These are phyloP conservation scores for Geotrichum restrictum DNA, from an alignment of 1,139 yeast genomes.

Conservation along the genomic window DNA sequence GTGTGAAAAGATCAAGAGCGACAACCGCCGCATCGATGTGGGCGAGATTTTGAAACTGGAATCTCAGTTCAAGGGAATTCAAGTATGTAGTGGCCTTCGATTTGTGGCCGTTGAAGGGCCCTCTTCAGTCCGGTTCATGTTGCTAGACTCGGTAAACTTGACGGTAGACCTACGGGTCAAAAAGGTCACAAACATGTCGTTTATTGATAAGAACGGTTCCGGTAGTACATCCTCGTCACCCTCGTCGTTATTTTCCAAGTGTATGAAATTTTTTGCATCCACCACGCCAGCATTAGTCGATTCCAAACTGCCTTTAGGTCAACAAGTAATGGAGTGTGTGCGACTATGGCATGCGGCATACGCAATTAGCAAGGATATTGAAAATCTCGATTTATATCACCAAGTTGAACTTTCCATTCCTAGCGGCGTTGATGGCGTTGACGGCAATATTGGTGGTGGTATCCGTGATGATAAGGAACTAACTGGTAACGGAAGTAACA, in stretches of 20 bases:
- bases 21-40: slow-evolving; percentile 13
- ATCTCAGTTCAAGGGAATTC: slow-evolving; percentile 1
- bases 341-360: slow-evolving; percentile 4
- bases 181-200: not conserved
- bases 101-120: not conserved
- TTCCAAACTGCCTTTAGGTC: not conserved
- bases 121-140: not conserved
- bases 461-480: not conserved
- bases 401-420: slow-evolving; percentile 1
- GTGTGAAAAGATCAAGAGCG: slow-evolving; percentile 11
- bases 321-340: slow-evolving; percentile 7
- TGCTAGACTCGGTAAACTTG: not conserved
- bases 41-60: slow-evolving; percentile 10
- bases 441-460: not conserved
- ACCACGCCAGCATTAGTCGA: not conserved
- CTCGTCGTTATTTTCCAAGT: not conserved
- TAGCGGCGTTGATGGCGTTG: too few relatives aligned
- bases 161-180: not conserved
- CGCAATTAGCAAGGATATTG: slow-evolving; percentile 2
- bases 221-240: not conserved
- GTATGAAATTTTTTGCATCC: slow-evolving; percentile 2
- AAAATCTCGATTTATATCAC: slow-evolving; percentile 1
- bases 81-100: slow-evolving; percentile 3
- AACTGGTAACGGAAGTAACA: too few relatives aligned
- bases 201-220: too few relatives aligned